Evolutionary conservation across 306 rosid species (phyloP), one percentile per base, ranked within the genome.

Genomic region (Vigna unguiculata): DNA sequence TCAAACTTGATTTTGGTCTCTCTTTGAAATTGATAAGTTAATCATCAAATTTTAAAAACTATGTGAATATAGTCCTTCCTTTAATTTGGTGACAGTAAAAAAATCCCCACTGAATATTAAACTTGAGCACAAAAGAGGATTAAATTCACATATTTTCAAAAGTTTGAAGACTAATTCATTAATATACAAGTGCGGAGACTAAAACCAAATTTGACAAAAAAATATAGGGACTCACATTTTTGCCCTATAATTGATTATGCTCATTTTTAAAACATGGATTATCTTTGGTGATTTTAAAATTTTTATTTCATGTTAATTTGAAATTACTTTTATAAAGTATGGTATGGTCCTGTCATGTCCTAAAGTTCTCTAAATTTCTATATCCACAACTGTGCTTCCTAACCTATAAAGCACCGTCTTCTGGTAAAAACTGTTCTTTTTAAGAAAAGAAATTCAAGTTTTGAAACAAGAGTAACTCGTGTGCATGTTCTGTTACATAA

Each of bases 401-500:
- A 58, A 38, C 64, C 9, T 22, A 25, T 6, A 58, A 36, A 24
- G 16, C 46, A 30, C n/a, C 3, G 45, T 25, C 43, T 59, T 15
- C 0, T 3, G 2, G 66, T 41, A 16, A 63, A 38, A 38, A 4
- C 32, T 63, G 25, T n/a, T 36, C 9, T 63, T n/a, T 38, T n/a
- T 63, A 47, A 45, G 21, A 36, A 38, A 73, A 36, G 16, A 54
- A 67, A 52, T 21, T 49, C 10, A 25, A 7, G 71, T 47, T 54
- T 21, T 41, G 52, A 60, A 60, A 59, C 13, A 9, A 17, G 1
- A 48, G 16, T 15, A 62, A 48, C 32, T 46, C 10, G 16, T 60
- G 36, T 43, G 49, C 61, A 46, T 59, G 76, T 22, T 69, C 15
- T 80, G 7, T 43, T 43, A 41, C 43, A 34, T 63, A 4, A 38